Percentiles rank a stretch among this genome's conserved stretches.
phyloP scores from a whole-genome alignment of 2,329 filamentous ascomycete genomes.

The Diplocarpon mali region DNA sequence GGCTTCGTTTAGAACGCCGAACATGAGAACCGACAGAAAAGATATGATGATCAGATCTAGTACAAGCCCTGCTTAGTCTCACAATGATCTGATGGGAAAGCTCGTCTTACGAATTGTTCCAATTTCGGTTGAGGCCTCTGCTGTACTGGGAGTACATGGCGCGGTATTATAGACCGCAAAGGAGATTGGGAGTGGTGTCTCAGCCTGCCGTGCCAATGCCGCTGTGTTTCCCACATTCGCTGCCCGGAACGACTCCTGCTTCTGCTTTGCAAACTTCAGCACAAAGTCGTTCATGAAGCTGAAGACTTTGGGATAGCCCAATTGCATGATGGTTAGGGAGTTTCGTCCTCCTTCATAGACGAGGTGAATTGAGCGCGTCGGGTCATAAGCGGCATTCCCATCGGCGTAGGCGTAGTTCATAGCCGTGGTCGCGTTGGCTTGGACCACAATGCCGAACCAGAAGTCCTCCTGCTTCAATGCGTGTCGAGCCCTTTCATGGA shows the following conservation, averaged over 20 bases:
- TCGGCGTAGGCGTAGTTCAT: conserved; percentile 14
- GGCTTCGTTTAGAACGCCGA: conserved; percentile 10
- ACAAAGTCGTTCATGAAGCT: conserved; percentile 12
- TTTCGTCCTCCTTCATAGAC: conserved; percentile 15
- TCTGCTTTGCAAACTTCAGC: conserved; percentile 10
- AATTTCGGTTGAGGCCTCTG: conserved; percentile 16
- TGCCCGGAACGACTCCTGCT: conserved; percentile 8
- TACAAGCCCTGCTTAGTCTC: neutral
- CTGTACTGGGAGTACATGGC: conserved; percentile 10
- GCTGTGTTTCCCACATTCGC: conserved; percentile 3
- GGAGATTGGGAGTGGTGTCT: conserved; percentile 7
- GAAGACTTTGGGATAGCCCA: conserved; percentile 8
- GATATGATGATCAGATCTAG: conserved; percentile 15
- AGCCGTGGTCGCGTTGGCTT: conserved; percentile 12
- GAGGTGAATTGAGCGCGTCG: conserved; percentile 8
- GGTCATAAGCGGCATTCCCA: conserved; percentile 10
- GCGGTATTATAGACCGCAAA: conserved; percentile 11
- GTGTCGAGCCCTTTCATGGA: conserved; percentile 3
- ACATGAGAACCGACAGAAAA: conserved; percentile 16
- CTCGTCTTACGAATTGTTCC: conserved; percentile 14
- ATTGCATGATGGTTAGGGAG: conserved; percentile 9
- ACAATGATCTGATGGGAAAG: neutral
- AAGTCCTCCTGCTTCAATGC: conserved; percentile 12
- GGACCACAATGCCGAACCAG: conserved; percentile 13
- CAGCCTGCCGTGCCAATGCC: conserved; percentile 10